These are phyloP conservation scores for Cladosporium sp. DNA, from an alignment of 2,329 filamentous ascomycete species.

Conservation along the genomic window DNA sequence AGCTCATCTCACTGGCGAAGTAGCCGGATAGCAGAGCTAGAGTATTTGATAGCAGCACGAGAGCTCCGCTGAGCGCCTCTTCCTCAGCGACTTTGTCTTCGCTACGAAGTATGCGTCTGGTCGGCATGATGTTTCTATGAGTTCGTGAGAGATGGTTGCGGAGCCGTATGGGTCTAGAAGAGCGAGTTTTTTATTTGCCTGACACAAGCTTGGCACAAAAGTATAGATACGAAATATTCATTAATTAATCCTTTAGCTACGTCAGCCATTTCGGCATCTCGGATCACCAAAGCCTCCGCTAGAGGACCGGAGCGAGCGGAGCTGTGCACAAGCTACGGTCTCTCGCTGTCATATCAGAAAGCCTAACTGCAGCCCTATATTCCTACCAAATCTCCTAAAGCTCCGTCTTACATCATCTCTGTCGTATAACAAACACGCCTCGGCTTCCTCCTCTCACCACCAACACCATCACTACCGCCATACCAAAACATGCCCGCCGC, in stretches of 20 bases:
- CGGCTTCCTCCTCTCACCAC: not conserved
- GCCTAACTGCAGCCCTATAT: constrained; percentile 14
- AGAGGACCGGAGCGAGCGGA: not conserved
- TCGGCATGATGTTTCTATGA: not conserved
- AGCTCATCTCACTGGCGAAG: not conserved
- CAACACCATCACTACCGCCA: not conserved
- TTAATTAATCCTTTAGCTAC: not conserved
- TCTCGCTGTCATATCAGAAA: not conserved
- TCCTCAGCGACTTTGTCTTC: not conserved
- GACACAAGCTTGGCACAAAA: not conserved
- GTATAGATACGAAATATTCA: not conserved
- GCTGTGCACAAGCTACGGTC: not conserved
- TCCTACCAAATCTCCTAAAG: not conserved
- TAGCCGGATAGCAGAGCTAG: not conserved
- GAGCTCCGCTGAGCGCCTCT: not conserved
- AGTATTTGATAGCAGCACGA: not conserved
- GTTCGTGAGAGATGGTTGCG: no score
- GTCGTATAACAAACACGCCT: not conserved
- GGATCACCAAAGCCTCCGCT: not conserved
- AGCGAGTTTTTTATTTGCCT: no score
- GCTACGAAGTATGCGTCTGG: not conserved
- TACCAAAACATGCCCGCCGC: constrained; percentile 7
- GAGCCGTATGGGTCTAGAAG: no score
- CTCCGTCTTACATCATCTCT: not conserved
- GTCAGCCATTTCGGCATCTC: constrained; percentile 1